Base-by-base conservation (phyloP, 2,329 filamentous ascomycete genomes). In the Cladobotryum protrusum region DNA sequence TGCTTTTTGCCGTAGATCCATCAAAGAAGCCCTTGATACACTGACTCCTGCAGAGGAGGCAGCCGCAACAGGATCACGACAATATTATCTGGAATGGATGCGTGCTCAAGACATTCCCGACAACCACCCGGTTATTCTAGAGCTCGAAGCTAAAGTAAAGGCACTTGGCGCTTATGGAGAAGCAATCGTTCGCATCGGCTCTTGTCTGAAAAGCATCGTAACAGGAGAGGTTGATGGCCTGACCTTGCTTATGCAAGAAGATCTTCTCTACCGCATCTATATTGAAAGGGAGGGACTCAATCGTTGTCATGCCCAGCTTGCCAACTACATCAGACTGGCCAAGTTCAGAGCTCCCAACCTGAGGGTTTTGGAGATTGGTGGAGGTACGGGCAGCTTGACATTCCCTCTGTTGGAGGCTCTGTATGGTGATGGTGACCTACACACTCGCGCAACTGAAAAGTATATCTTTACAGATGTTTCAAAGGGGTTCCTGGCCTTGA, bases 401-500 rank as follows among this genome's bases (percentile, higher is more conserved):
- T 47, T 44, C 5, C 54, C 57, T 5, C 45, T 65, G 20, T 17
- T 69, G 1, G 52, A 52, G 3, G 44, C 53, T 13, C 49, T 64
- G 9, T 42, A 49, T 40, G 19, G 54, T 41, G n/a, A 56, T 56
- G n/a, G 36, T 19, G 19, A 58, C 54, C 42, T 52, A 39, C 24
- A 40, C 47, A 37, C 57, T 5, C 49, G 55, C 2, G 49, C 40
- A 15, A 63, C 59, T 37, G 45, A 51, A 0, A 54, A 60, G 6
- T 69, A 71, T 49, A 63, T 61, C 0, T 71, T 63, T 48, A 70
- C 68, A 1, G 69, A 73, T 43, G 61, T 68, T 3, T 71, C 65
- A 8, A 45, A 53, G 15, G 47, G 48, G 1, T 63, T 61, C 39
- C 64, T 63, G 34, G 48, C 48, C 3, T 43, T 44, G 2, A 61